These are phyloP conservation scores for Heritiera fomes DNA, from an alignment of 345 rosid genomes.

Conservation along the genomic window DNA sequence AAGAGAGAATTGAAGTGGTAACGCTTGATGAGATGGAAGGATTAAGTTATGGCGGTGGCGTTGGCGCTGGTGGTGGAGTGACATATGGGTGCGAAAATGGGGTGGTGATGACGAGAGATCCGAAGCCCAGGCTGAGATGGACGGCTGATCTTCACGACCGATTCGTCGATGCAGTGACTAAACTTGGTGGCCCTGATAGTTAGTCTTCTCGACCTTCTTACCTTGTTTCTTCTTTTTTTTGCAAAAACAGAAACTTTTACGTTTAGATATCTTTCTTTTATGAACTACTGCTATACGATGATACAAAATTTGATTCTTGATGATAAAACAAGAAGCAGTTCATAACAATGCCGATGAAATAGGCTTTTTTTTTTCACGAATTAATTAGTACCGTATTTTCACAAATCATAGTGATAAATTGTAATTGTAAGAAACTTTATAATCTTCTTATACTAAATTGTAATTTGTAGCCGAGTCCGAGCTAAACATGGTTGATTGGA, in stretches of 20 bases:
- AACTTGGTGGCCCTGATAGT: constrained; percentile 78
- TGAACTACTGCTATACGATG: background rate
- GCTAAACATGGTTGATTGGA: background rate
- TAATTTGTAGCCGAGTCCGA: too few relatives aligned
- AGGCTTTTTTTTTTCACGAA: background rate
- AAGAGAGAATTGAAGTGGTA: background rate
- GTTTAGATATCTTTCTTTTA: background rate
- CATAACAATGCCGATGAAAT: background rate
- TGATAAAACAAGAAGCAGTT: background rate
- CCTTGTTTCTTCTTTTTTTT: background rate
- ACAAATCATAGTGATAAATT: background rate
- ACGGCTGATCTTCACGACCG: constrained; percentile 68
- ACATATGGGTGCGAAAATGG: constrained; percentile 48
- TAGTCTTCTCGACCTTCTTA: constrained; percentile 16
- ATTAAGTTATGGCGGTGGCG: constrained; percentile 34
- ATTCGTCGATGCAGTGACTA: constrained; percentile 66
- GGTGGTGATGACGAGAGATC: constrained; percentile 83
- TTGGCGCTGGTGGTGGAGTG: constrained; percentile 6
- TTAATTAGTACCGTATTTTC: background rate
- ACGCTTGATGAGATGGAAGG: constrained; percentile 45
- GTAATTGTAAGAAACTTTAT: background rate
- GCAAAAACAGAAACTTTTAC: background rate
- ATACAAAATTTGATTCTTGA: background rate
- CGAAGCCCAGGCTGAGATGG: constrained; percentile 80
- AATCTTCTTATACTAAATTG: background rate